Conservation (phyloP, 306 rosid genomes). For the Mucuna pruriens region DNA sequence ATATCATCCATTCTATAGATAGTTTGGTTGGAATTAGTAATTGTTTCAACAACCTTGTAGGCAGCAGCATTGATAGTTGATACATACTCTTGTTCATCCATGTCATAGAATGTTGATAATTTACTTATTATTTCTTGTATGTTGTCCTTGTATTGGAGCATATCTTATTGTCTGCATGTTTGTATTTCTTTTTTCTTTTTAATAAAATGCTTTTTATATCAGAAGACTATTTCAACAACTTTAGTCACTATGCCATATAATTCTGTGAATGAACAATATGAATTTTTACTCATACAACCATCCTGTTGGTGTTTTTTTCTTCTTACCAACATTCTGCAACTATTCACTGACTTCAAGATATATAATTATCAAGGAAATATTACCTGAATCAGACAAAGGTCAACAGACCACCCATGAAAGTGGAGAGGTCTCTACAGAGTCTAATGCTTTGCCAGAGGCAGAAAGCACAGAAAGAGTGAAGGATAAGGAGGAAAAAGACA, state of each 20-base stretch:
- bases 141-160: conserved; percentile 30
- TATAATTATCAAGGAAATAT: conserved; percentile 57
- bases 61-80: background rate
- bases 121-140: conserved; percentile 1
- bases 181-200: background rate
- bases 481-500: conserved; percentile 86
- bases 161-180: conserved; percentile 5
- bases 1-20: background rate
- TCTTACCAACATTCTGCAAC: conserved; percentile 15
- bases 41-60: background rate
- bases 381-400: conserved; percentile 76
- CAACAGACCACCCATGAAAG: conserved; percentile 59
- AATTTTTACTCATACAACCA: background rate
- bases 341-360: conserved; percentile 41
- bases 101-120: conserved; percentile 1
- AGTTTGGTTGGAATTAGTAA: background rate
- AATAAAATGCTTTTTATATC: background rate
- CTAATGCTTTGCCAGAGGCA: conserved; percentile 61
- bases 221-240: background rate
- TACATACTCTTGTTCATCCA: conserved; percentile 9
- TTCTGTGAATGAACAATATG: conserved; percentile 13
- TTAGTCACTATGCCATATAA: background rate
- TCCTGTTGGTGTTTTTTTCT: background rate
- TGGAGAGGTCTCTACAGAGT: conserved; percentile 65
- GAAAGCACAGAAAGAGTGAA: conserved; percentile 70